Percentiles rank a stretch among this genome's conserved stretches.
phyloP scores from a whole-genome alignment of 306 rosid genomes.

The Alnus glutinosa region DNA sequence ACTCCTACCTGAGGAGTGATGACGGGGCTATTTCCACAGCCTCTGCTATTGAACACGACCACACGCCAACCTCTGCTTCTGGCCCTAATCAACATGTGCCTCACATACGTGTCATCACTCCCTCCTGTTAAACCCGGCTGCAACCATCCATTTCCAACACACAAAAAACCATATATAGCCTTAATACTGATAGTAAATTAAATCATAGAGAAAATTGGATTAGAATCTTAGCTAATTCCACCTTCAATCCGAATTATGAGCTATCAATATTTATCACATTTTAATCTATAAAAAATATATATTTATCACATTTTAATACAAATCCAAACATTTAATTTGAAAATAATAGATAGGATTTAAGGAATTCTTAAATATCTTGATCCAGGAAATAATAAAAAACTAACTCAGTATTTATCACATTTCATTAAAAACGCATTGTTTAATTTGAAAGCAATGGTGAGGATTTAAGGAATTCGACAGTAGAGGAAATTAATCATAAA shows the following conservation, averaged over 20 bases:
- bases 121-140: constrained; percentile 99
- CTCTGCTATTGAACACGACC: constrained; percentile 88
- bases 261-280: too few relatives aligned
- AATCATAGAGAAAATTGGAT: not conserved
- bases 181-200: not conserved
- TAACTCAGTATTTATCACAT: too few relatives aligned
- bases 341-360: not conserved
- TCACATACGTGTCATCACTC: constrained; percentile 77
- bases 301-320: too few relatives aligned
- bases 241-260: too few relatives aligned
- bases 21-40: constrained; percentile 88
- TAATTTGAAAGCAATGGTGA: too few relatives aligned
- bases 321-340: too few relatives aligned
- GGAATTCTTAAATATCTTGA: too few relatives aligned
- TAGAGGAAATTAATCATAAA: not conserved
- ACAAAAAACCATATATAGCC: not conserved
- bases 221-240: too few relatives aligned
- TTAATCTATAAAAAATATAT: too few relatives aligned
- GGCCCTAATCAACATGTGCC: constrained; percentile 80
- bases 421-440: too few relatives aligned
- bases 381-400: too few relatives aligned
- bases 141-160: constrained; percentile 20
- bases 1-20: constrained; percentile 78
- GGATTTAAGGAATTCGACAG: too few relatives aligned
- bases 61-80: constrained; percentile 75